phyloP scores from a whole-genome alignment of 768 basidiomycete species.

The Tephrocybe sp. region DNA sequence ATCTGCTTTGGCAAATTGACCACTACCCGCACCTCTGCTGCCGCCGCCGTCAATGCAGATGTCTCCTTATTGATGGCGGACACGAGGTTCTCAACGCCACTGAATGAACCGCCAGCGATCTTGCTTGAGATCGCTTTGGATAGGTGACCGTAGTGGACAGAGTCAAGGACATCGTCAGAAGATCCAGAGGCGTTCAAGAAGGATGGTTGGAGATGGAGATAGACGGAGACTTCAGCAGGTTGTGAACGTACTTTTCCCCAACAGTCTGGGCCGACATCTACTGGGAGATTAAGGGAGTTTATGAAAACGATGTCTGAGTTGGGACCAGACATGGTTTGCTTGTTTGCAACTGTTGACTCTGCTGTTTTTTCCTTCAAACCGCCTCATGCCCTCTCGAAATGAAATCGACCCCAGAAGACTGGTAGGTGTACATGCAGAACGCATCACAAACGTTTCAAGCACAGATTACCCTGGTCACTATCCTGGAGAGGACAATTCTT shows the following conservation, averaged over 20 bases:
- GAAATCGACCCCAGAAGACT: constrained; percentile 42
- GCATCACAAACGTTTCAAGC: constrained; percentile 77
- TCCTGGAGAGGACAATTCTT: constrained; percentile 80
- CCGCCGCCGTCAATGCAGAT: constrained; percentile 36
- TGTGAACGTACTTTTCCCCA: constrained; percentile 49
- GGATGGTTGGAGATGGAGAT: constrained; percentile 39
- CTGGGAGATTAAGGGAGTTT: constrained; percentile 37
- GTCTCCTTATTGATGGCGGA: constrained; percentile 33
- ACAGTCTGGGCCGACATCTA: constrained; percentile 46
- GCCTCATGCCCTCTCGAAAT: constrained; percentile 10
- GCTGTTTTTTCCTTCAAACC: neutral
- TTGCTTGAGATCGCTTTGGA: constrained; percentile 43
- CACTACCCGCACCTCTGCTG: constrained; percentile 38
- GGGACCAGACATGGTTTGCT: neutral
- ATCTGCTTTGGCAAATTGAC: constrained; percentile 46
- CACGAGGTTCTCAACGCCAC: constrained; percentile 30
- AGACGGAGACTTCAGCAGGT: constrained; percentile 49
- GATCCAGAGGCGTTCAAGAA: constrained; percentile 44
- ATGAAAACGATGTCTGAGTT: constrained; percentile 44
- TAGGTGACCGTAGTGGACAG: constrained; percentile 65
- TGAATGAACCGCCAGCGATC: constrained; percentile 20
- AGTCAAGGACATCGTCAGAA: constrained; percentile 52
- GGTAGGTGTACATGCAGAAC: constrained; percentile 68
- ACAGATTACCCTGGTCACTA: constrained; percentile 91
- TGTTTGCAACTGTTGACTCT: neutral